phyloP scores from a whole-genome alignment of 2,329 filamentous ascomycete species.

The Arthrinium phaeospermum region DNA sequence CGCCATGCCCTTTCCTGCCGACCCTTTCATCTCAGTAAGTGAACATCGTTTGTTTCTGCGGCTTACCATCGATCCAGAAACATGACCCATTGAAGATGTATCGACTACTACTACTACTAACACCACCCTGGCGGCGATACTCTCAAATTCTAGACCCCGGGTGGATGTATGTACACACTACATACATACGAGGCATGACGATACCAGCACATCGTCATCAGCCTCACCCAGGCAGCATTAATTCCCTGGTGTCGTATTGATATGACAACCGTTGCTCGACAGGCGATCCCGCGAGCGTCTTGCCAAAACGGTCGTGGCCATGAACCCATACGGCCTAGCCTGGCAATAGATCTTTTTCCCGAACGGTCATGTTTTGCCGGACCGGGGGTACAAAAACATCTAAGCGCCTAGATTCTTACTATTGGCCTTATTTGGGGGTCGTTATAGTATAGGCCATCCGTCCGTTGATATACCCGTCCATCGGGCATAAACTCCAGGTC shows the following conservation, averaged over 20 bases:
- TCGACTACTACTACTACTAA: not conserved
- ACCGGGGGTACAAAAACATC: not conserved
- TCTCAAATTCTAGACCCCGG: not conserved
- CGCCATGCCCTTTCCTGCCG: not conserved
- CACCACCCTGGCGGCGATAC: not conserved
- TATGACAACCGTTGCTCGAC: not conserved
- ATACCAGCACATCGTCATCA: not conserved
- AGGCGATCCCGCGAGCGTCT: slow-evolving; percentile 12
- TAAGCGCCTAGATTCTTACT: not conserved
- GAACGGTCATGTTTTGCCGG: not conserved
- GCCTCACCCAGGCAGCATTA: not conserved
- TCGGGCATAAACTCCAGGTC: slow-evolving; percentile 12
- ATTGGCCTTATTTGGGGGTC: not conserved
- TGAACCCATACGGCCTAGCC: not conserved
- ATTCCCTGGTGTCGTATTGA: slow-evolving; percentile 12
- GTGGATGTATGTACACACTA: not conserved
- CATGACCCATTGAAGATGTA: not conserved
- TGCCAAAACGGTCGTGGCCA: slow-evolving; percentile 5
- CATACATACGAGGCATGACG: not conserved
- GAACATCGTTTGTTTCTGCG: slow-evolving; percentile 15
- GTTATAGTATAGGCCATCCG: not conserved
- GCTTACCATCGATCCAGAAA: slow-evolving; percentile 11
- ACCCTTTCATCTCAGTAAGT: not conserved
- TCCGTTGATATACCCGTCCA: not conserved
- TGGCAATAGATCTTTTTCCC: not conserved